Percentiles rank a stretch among this genome's conserved stretches.
phyloP scores from a whole-genome alignment of 371 early-diverging fungal species.

The Mycotypha africana region DNA sequence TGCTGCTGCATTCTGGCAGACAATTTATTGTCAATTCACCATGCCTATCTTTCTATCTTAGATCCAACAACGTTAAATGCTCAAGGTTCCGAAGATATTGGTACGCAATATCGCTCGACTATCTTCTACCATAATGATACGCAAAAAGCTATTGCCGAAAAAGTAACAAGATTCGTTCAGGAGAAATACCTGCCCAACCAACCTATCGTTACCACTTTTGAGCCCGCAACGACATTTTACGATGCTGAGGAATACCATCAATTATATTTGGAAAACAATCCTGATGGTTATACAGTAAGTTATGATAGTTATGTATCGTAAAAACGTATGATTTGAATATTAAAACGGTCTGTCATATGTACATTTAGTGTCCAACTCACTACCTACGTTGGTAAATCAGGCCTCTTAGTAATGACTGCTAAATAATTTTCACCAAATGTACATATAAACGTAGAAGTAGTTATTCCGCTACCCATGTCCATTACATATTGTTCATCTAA shows the following conservation, averaged over 20 bases:
- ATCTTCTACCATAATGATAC: slow-evolving; percentile 75
- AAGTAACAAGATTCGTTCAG: slow-evolving; percentile 55
- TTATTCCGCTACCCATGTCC: too few species aligned
- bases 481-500: too few species aligned
- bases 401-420: too few species aligned
- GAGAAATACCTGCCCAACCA: slow-evolving; percentile 50
- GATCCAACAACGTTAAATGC: slow-evolving; percentile 51
- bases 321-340: not conserved
- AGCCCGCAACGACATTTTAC: slow-evolving; percentile 62
- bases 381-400: slow-evolving; percentile 46
- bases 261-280: slow-evolving; percentile 69
- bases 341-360: slow-evolving; percentile 8
- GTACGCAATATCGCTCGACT: slow-evolving; percentile 64
- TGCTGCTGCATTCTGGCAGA: too few species aligned
- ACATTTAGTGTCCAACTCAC: slow-evolving; percentile 44
- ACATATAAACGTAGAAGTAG: too few species aligned
- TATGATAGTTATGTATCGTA: too few species aligned
- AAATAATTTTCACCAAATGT: too few species aligned
- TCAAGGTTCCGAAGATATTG: slow-evolving; percentile 26
- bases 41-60: too few species aligned
- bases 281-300: slow-evolving; percentile 28
- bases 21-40: too few species aligned
- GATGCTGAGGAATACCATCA: slow-evolving; percentile 91
- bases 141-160: slow-evolving; percentile 74
- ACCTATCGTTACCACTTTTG: slow-evolving; percentile 65